Conservation (phyloP, 495 filamentous ascomycete genomes). For the Mytilinidion resinicola region DNA sequence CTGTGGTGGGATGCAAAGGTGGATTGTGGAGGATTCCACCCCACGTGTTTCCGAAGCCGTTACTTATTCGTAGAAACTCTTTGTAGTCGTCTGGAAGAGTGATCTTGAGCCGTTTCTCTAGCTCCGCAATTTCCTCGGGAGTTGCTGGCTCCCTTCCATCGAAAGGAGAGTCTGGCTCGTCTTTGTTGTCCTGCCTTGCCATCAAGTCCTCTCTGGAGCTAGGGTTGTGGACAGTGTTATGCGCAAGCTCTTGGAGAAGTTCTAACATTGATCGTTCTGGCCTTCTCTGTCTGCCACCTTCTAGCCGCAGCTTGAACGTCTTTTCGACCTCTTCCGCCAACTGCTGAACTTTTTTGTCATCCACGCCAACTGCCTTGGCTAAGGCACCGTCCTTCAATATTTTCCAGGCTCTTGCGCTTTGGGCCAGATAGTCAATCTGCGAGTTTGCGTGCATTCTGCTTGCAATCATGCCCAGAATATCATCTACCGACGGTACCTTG, state of each 20-base stretch:
- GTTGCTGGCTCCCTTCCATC: constrained; percentile 4
- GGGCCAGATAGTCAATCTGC: constrained; percentile 1
- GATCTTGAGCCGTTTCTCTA: constrained; percentile 5
- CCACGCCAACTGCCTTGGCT: constrained; percentile 3
- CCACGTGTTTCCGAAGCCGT: constrained; percentile 11
- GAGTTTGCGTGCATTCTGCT: not conserved
- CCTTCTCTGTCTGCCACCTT: not conserved
- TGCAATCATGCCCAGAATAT: too few species aligned
- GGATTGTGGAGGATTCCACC: not conserved
- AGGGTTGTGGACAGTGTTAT: not conserved
- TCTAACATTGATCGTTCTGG: not conserved
- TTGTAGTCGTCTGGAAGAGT: constrained; percentile 19
- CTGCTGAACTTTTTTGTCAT: not conserved
- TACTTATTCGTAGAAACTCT: constrained; percentile 13
- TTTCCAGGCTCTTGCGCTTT: constrained; percentile 7
- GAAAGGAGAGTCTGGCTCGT: constrained; percentile 6
- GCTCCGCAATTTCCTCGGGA: constrained; percentile 1
- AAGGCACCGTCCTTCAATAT: constrained; percentile 8
- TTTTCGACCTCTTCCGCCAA: constrained; percentile 3
- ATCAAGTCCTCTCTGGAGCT: not conserved
- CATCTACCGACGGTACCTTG: too few species aligned
- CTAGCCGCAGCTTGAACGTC: constrained; percentile 3
- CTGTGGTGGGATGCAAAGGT: not conserved
- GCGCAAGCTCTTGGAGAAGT: constrained; percentile 4
- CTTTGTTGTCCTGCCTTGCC: not conserved